Evolutionary conservation across 1,284 basidiomycete genomes (phyloP).

Genomic region (Bjerkandera adusta): DNA sequence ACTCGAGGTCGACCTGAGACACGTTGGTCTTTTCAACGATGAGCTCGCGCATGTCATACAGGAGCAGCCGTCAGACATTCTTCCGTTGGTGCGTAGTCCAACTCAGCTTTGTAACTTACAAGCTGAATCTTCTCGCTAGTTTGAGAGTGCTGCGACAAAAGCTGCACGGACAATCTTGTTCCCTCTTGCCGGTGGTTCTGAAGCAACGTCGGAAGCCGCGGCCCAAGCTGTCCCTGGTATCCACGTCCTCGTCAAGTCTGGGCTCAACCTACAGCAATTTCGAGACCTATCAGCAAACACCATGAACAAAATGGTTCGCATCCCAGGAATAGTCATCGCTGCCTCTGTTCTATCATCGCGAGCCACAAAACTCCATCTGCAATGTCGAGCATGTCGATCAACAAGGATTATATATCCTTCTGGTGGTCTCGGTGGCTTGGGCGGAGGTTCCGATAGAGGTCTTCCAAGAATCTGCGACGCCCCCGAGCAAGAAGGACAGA

Average conservation of each 20-base stretch:
- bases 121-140: conserved; percentile 44
- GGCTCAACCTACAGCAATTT: conserved; percentile 91
- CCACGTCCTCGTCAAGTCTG: conserved; percentile 87
- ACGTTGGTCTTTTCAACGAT: conserved; percentile 90
- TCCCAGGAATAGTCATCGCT: conserved; percentile 98
- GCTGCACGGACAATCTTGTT: conserved; percentile 81
- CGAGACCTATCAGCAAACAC: conserved; percentile 91
- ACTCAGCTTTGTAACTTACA: not conserved
- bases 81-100: conserved; percentile 71
- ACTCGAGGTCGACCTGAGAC: conserved; percentile 90
- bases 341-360: conserved; percentile 93
- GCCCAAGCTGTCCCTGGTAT: conserved; percentile 77
- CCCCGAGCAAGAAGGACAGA: conserved; percentile 68
- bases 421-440: conserved; percentile 85
- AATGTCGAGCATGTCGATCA: conserved; percentile 89
- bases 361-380: conserved; percentile 88
- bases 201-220: conserved; percentile 53
- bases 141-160: conserved; percentile 85
- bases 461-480: conserved; percentile 86
- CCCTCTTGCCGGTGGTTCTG: conserved; percentile 56
- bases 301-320: conserved; percentile 93
- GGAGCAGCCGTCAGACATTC: conserved; percentile 84
- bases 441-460: conserved; percentile 75
- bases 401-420: conserved; percentile 81
- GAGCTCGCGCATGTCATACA: conserved; percentile 91